Percentiles rank a stretch among this genome's conserved stretches.
Evolutionary conservation across 1,284 basidiomycete genomes (phyloP).

Genomic region (Tremellales sp.): DNA sequence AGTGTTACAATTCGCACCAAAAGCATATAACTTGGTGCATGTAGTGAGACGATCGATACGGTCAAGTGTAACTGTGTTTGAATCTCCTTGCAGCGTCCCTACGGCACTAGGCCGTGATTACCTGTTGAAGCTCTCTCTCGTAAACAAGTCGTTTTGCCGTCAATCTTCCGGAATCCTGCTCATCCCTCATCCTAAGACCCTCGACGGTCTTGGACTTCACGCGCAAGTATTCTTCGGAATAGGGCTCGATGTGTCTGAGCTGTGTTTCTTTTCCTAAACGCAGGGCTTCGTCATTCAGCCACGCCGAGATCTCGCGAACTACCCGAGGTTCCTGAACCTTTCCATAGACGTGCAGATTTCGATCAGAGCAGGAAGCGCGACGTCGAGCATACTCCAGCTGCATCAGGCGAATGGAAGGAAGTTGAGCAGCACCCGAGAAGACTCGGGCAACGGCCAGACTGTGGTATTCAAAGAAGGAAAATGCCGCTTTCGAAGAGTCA

Average conservation of each 20-base stretch:
- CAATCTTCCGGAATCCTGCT: too few relatives aligned
- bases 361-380: not conserved
- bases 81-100: too few relatives aligned
- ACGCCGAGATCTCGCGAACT: constrained; percentile 17
- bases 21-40: too few relatives aligned
- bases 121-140: too few relatives aligned
- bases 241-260: constrained; percentile 10
- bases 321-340: constrained; percentile 11
- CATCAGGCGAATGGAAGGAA: constrained; percentile 5
- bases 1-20: too few relatives aligned
- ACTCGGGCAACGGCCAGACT: constrained; percentile 14
- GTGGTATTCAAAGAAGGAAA: constrained; percentile 26
- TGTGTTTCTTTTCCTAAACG: constrained; percentile 3
- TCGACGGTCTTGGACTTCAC: constrained; percentile 1
- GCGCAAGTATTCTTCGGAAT: constrained; percentile 1
- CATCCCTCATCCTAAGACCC: constrained; percentile 2
- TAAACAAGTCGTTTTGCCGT: constrained; percentile 2
- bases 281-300: constrained; percentile 20
- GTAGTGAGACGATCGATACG: too few relatives aligned
- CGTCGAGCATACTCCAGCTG: constrained; percentile 8
- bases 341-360: constrained; percentile 14
- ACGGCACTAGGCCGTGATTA: too few relatives aligned
- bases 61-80: too few relatives aligned
- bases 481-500: constrained; percentile 2
- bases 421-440: constrained; percentile 10